Conservation (phyloP, 495 filamentous ascomycete species). For the Talaromyces trachyspermus region DNA sequence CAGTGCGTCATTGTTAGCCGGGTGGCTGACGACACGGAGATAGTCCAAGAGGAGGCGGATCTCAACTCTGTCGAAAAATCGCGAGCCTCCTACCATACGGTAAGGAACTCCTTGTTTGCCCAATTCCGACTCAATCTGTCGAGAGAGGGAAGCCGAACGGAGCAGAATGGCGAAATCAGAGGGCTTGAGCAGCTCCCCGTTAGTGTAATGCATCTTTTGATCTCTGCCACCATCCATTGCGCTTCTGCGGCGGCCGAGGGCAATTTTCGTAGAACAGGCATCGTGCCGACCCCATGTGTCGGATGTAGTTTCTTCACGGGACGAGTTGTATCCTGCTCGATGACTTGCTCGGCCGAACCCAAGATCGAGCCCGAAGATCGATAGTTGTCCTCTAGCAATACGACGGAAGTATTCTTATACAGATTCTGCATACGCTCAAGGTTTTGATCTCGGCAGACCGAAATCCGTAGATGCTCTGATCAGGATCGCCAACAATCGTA, state of each 20-base stretch:
- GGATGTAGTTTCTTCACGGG: slow-evolving; percentile 72
- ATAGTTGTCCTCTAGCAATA: slow-evolving; percentile 93
- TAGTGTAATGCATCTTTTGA: slow-evolving; percentile 61
- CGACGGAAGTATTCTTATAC: slow-evolving; percentile 70
- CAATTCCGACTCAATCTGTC: slow-evolving; percentile 75
- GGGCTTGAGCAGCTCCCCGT: slow-evolving; percentile 65
- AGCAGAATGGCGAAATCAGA: slow-evolving; percentile 84
- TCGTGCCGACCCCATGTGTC: slow-evolving; percentile 72
- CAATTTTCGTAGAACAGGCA: slow-evolving; percentile 77
- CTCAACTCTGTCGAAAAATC: slow-evolving; percentile 89
- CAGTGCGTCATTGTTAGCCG: slow-evolving; percentile 81
- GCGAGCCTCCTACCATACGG: slow-evolving; percentile 85
- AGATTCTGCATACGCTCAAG: slow-evolving; percentile 66
- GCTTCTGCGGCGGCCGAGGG: slow-evolving; percentile 69
- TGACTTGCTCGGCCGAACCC: slow-evolving; percentile 70
- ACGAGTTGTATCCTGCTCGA: slow-evolving; percentile 80
- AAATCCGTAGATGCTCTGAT: slow-evolving; percentile 98
- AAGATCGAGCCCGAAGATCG: slow-evolving; percentile 89
- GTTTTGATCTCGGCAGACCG: slow-evolving; percentile 95
- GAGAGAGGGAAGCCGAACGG: slow-evolving; percentile 74
- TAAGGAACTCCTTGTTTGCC: slow-evolving; percentile 85
- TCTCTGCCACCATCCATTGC: slow-evolving; percentile 82
- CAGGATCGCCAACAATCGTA: slow-evolving; percentile 94
- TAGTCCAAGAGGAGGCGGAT: slow-evolving; percentile 89
- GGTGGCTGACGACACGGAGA: slow-evolving; percentile 75